phyloP scores from a whole-genome alignment of 1,284 basidiomycete species.

The Boletus mariae region DNA sequence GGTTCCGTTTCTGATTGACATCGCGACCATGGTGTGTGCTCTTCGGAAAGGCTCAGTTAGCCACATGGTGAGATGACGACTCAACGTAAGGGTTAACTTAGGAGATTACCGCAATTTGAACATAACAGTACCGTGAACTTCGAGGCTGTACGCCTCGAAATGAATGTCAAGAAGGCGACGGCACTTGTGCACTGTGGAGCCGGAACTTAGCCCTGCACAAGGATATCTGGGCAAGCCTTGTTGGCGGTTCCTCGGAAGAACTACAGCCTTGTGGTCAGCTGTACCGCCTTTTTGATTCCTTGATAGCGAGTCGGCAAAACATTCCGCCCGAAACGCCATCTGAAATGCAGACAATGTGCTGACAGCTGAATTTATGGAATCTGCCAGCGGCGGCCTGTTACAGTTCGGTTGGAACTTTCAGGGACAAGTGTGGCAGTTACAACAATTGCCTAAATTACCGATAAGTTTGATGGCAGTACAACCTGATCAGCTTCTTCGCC shows the following conservation, averaged over 20 bases:
- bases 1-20: neutral
- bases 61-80: constrained; percentile 1
- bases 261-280: constrained; percentile 10
- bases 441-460: constrained; percentile 21
- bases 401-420: constrained; percentile 15
- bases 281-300: constrained; percentile 19
- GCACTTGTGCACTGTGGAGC: neutral
- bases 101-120: neutral
- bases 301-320: neutral
- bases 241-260: constrained; percentile 8
- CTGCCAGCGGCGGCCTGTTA: constrained; percentile 1
- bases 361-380: neutral
- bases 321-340: constrained; percentile 3
- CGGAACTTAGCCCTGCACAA: neutral
- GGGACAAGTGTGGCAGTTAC: constrained; percentile 17
- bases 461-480: constrained; percentile 29
- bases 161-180: too few species aligned
- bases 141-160: constrained; percentile 2
- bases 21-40: neutral
- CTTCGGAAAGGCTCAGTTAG: neutral
- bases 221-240: neutral
- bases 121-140: neutral
- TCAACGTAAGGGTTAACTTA: neutral
- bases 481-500: constrained; percentile 34
- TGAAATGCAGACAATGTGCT: constrained; percentile 1